Evolutionary conservation across 495 filamentous ascomycete species (phyloP).

Genomic region (Trichoderma asperelloides): DNA sequence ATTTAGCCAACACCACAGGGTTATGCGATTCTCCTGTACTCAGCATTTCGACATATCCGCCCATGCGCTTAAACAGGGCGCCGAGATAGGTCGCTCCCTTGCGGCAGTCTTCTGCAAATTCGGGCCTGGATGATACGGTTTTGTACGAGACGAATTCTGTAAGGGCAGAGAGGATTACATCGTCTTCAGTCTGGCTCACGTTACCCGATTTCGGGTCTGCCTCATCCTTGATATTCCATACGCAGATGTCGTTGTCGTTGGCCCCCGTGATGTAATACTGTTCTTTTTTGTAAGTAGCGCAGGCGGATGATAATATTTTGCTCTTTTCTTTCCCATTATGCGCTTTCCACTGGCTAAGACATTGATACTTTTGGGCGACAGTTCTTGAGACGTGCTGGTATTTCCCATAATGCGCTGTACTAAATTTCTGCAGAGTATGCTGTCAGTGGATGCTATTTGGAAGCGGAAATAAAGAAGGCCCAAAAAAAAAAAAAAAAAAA

Average conservation of each 20-base stretch:
- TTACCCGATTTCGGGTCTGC: conserved; percentile 15
- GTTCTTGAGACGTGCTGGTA: conserved; percentile 41
- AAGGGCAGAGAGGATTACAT: conserved; percentile 75
- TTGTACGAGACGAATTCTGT: conserved; percentile 80
- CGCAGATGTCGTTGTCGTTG: conserved; percentile 77
- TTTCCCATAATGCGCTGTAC: conserved; percentile 45
- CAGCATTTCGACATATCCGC: conserved; percentile 78
- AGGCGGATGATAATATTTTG: conserved; percentile 78
- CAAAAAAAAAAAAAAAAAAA: too few species aligned
- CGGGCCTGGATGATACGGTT: conserved; percentile 76
- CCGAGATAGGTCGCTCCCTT: conserved; percentile 86
- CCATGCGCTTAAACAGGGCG: conserved; percentile 79
- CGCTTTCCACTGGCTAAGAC: conserved; percentile 71
- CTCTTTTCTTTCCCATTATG: conserved; percentile 49
- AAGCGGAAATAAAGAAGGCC: background rate
- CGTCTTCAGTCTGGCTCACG: conserved; percentile 35
- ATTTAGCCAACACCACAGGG: conserved; percentile 83
- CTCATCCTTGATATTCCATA: conserved; percentile 76
- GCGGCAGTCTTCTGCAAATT: conserved; percentile 81
- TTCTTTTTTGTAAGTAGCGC: conserved; percentile 54
- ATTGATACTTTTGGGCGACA: conserved; percentile 87
- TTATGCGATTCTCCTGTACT: conserved; percentile 65
- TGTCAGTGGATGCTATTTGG: background rate
- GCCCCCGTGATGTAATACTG: conserved; percentile 87
- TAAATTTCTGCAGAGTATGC: conserved; percentile 40